Evolutionary conservation across 2,329 filamentous ascomycete genomes (phyloP).

Genomic region (Fusarium globosum): DNA sequence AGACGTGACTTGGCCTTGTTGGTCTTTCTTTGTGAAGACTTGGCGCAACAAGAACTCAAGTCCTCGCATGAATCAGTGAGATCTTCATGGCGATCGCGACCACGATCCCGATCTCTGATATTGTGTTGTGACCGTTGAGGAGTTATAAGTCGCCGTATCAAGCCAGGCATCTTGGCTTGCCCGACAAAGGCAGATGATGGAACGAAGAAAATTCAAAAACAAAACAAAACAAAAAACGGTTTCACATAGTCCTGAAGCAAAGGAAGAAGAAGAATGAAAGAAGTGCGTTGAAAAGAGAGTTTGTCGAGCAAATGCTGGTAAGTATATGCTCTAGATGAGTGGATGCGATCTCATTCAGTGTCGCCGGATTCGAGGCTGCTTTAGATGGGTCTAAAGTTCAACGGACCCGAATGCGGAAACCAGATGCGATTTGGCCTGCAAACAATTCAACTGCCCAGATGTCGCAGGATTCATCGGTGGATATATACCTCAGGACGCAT

Average conservation of each 20-base stretch:
- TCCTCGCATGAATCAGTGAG: conserved; percentile 35
- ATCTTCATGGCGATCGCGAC: conserved; percentile 24
- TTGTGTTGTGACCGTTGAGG: conserved; percentile 27
- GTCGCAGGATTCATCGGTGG: conserved; percentile 16
- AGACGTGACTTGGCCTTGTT: conserved; percentile 39
- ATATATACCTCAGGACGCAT: conserved; percentile 31
- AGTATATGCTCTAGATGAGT: conserved; percentile 22
- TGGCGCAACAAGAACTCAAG: conserved; percentile 31
- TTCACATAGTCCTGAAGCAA: conserved; percentile 35
- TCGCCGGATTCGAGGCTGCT: conserved; percentile 32
- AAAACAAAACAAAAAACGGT: conserved; percentile 8
- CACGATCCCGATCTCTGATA: conserved; percentile 7
- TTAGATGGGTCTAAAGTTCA: conserved; percentile 32
- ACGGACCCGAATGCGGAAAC: conserved; percentile 33
- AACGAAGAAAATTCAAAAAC: conserved; percentile 13
- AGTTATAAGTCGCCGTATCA: conserved; percentile 42
- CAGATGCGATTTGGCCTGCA: conserved; percentile 30
- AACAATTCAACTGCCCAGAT: conserved; percentile 13
- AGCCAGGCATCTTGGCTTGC: conserved; percentile 40
- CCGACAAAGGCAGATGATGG: conserved; percentile 27
- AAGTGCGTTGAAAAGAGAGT: conserved; percentile 19
- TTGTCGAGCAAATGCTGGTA: conserved; percentile 27
- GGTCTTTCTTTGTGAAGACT: conserved; percentile 25
- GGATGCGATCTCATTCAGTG: conserved; percentile 20
- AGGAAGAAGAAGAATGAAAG: conserved; percentile 1